Base-by-base conservation (phyloP, 2,329 filamentous ascomycete species). In the Penicillium thymicola region DNA sequence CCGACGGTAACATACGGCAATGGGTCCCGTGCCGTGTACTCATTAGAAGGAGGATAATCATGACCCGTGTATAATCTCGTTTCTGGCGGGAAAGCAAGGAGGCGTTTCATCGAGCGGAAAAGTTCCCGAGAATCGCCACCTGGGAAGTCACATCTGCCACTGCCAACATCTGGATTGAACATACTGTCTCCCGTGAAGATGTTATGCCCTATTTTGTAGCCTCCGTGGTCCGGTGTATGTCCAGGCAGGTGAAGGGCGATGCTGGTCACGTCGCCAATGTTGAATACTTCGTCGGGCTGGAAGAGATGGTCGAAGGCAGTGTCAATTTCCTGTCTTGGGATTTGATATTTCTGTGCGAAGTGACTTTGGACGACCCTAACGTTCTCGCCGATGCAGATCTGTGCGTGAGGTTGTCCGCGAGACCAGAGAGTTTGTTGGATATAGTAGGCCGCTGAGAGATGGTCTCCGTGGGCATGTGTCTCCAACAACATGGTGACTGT, bases 391-490 rank as follows among this genome's bases (percentile, higher is more conserved):
- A 85, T 85, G n/a, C 81, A 76, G 5, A 86, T 79, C 0, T 82
- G 79, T 47, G 66, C 71, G 0, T 61, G 27, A 0, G 68, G 70
- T 27, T 78, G 71, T 0, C 59, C 52, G 9, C 68, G 55, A 0
- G 66, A 58, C 46, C 59, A 54, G 0, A 85, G 72, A 1, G 62
- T 66, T 2, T 71, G 64, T 62, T 84, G 81, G 0, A 87, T 75
- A 60, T 86, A 87, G 4, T 76, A 75, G 0, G 83, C 75, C 0
- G 84, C 81, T 0, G 83, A 85, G 0, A 86, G 62, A 54, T 86
- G 83, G 55, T 86, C 82, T 4, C 83, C 83, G 58, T 86, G 82
- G 0, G 77, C 80, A 64, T 87, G 84, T 0, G 85, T 87, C 62
- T 87, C 84, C 3, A 87, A 75, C 9, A 87, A 79, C 28, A 71